A percentile compares a stretch with the other conserved stretches of the same genome.
Evolutionary conservation across 1,284 basidiomycete species (phyloP).

Genomic region (Thecaphora thlaspeos): DNA sequence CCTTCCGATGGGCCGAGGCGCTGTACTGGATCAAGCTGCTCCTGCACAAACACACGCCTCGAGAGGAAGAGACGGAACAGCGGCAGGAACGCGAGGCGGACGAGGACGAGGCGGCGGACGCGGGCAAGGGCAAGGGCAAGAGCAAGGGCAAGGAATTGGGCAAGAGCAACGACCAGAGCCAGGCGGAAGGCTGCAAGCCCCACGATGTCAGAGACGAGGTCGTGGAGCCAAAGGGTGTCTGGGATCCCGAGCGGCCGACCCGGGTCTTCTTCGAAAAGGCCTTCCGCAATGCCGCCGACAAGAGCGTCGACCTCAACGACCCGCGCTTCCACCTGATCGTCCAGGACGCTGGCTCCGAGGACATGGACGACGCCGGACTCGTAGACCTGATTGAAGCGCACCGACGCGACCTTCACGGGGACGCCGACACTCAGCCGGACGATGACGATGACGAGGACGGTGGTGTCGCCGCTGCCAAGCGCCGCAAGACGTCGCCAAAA

Average conservation of each 20-base stretch:
- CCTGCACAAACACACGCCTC: conserved; percentile 11
- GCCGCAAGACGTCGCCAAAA: conserved; percentile 1
- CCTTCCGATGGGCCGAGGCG: conserved; percentile 26
- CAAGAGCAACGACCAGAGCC: too few species aligned
- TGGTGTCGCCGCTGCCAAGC: not conserved
- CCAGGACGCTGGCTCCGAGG: conserved; percentile 28
- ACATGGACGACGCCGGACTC: conserved; percentile 10
- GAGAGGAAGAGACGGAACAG: not conserved
- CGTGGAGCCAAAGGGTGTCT: conserved; percentile 8
- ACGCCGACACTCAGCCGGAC: conserved; percentile 14
- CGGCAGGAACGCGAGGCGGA: not conserved
- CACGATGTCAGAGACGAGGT: not conserved
- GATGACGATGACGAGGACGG: not conserved
- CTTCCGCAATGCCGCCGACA: conserved; percentile 25
- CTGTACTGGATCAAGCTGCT: conserved; percentile 23
- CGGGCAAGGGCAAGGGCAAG: not conserved
- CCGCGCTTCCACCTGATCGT: conserved; percentile 30
- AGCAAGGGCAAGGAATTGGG: not conserved
- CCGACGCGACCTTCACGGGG: not conserved
- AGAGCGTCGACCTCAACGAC: conserved; percentile 24
- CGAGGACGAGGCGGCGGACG: not conserved
- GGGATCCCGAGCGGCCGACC: conserved; percentile 32
- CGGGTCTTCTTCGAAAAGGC: conserved; percentile 35
- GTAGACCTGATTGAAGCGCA: not conserved
- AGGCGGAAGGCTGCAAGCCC: not conserved